A percentile compares a stretch with the other conserved stretches of the same genome.
phyloP scores from a whole-genome alignment of 805 yeast genomes.

The Candida nemodendra region DNA sequence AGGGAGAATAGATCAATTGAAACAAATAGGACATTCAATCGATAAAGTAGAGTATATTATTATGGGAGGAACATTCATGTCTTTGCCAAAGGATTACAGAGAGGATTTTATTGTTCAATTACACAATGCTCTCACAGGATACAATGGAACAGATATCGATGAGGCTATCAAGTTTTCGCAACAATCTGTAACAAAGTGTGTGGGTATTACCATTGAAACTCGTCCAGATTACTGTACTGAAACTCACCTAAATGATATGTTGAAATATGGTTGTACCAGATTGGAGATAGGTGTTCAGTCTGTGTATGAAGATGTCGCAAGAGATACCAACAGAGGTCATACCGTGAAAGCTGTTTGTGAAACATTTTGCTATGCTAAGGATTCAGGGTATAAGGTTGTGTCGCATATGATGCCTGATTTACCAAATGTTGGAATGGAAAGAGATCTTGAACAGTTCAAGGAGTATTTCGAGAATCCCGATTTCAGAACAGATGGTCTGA shows the following conservation, averaged over 20 bases:
- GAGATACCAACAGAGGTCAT: slow-evolving; percentile 98
- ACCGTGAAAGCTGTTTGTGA: slow-evolving; percentile 95
- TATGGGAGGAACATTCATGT: slow-evolving; percentile 99
- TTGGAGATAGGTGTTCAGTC: slow-evolving; percentile 97
- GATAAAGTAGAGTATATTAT: slow-evolving; percentile 97
- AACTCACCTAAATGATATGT: slow-evolving; percentile 93
- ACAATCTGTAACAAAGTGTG: slow-evolving; percentile 94
- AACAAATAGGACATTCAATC: slow-evolving; percentile 93
- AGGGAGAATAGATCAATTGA: slow-evolving; percentile 93
- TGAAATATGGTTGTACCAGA: slow-evolving; percentile 94
- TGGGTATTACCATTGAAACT: slow-evolving; percentile 97
- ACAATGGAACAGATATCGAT: slow-evolving; percentile 79
- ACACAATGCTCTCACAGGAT: slow-evolving; percentile 95
- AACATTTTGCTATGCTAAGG: slow-evolving; percentile 94
- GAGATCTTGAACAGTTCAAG: slow-evolving; percentile 92
- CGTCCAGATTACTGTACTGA: slow-evolving; percentile 98
- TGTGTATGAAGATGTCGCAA: slow-evolving; percentile 95
- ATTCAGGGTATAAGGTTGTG: slow-evolving; percentile 96
- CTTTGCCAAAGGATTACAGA: slow-evolving; percentile 83
- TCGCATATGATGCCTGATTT: slow-evolving; percentile 99
- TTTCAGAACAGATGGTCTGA: slow-evolving; percentile 94
- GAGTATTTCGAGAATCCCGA: slow-evolving; percentile 97
- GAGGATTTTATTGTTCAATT: slow-evolving; percentile 85
- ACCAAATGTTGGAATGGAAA: slow-evolving; percentile 98
- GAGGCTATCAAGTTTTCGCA: slow-evolving; percentile 91